Evolutionary conservation across 31 red algal species (phyloP), one percentile per base, ranked within the genome.

Genomic region (Endocladia muricata): DNA sequence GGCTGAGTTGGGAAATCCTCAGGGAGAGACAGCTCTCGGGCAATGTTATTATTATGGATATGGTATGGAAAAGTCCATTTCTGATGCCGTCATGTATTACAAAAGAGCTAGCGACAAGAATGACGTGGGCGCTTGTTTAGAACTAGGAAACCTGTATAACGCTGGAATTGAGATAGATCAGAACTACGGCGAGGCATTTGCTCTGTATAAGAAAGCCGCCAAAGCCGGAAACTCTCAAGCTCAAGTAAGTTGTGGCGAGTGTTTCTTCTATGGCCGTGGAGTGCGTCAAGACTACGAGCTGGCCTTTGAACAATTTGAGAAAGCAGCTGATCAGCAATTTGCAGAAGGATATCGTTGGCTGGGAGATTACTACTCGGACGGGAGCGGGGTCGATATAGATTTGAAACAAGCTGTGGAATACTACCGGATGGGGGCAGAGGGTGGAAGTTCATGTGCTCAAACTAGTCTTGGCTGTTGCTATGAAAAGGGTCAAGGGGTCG

Each of bases 21-120:
- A 69, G 41, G 57, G 60, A 4, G 36, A 61, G 22, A 36, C 33
- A 34, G 76, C 59, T 43, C 76, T 79, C 44, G 76, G 60, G 21
- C 72, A 78, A 56, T 79, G 78, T 26, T 83, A 78, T 78, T 55
- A 48, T 17, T 74, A 59, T 49, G 88, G 88, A 1, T 82, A 83
- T 66, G 88, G 88, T 51, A 68, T 91, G 35, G 32, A 30, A 15
- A 39, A 77, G 42, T 55, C 77, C 49, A 57, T 61, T 48, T n/a
- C 5, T 28, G 43, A 43, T 38, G 72, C 79, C 17, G 78, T 82
- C 29, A 42, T 43, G n/a, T 72, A 64, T n/a, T 90, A 82, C 56
- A 61, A 83, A 31, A 70, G 22, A 40, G 86, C 74, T 40, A 58
- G 41, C n/a, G 44, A 85, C 8, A 49, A 62, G 35, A 61, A 65